phyloP scores from a whole-genome alignment of 2,329 filamentous ascomycete genomes.

The Byssothecium circinans region DNA sequence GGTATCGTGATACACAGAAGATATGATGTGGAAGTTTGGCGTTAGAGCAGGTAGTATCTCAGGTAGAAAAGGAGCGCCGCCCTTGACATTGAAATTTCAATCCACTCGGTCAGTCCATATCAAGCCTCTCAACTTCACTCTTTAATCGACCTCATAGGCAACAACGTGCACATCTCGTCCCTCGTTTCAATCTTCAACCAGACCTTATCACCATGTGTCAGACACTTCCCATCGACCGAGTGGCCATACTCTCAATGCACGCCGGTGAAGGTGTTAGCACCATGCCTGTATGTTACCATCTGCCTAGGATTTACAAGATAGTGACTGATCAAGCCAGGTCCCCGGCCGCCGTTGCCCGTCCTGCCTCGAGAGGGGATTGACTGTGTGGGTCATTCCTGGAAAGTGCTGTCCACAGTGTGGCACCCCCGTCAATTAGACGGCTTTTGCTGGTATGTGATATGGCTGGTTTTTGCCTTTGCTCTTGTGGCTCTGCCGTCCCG shows the following conservation, averaged over 20 bases:
- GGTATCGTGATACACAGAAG: neutral
- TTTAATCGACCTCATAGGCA: neutral
- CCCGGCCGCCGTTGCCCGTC: conserved; percentile 44
- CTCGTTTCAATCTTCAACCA: neutral
- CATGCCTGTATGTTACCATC: conserved; percentile 35
- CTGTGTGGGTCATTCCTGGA: conserved; percentile 46
- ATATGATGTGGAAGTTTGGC: neutral
- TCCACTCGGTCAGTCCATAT: neutral
- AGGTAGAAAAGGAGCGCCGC: conserved; percentile 1
- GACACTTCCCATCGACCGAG: conserved; percentile 25
- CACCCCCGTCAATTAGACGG: conserved; percentile 41
- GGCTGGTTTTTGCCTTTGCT: neutral
- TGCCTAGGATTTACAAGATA: neutral
- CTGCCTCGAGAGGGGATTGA: conserved; percentile 44
- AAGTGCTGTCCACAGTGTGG: conserved; percentile 45
- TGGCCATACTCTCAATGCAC: conserved; percentile 31
- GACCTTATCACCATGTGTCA: conserved; percentile 27
- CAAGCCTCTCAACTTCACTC: neutral
- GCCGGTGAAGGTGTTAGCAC: conserved; percentile 34
- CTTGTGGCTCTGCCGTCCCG: neutral
- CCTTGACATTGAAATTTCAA: neutral
- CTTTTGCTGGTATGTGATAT: conserved; percentile 5
- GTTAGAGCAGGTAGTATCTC: neutral
- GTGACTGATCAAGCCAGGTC: conserved; percentile 28
- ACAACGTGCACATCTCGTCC: neutral